phyloP scores from a whole-genome alignment of 2,329 filamentous ascomycete species.

The Ophiocordyceps camponoti-leonardi region DNA sequence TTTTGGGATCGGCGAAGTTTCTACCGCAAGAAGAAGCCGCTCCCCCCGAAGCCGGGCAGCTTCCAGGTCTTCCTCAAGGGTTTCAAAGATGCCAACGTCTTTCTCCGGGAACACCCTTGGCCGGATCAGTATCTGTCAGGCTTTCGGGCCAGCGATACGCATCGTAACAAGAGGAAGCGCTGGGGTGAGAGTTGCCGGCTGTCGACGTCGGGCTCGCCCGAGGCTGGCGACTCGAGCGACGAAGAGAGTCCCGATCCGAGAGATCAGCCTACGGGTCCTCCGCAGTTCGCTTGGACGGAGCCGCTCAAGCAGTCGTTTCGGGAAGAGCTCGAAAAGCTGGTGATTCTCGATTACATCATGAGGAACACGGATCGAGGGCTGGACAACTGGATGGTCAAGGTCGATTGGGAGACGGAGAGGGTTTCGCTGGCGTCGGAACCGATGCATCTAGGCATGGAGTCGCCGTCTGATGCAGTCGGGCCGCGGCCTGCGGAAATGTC shows the following conservation, averaged over 20 bases:
- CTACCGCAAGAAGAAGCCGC: slow-evolving; percentile 69
- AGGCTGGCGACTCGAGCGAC: slow-evolving; percentile 49
- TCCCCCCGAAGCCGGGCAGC: slow-evolving; percentile 83
- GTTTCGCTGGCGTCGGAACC: slow-evolving; percentile 80
- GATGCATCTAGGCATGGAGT: slow-evolving; percentile 45
- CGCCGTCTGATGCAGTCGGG: slow-evolving; percentile 22
- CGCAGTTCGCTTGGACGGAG: slow-evolving; percentile 73
- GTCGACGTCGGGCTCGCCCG: slow-evolving; percentile 25
- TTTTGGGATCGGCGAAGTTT: slow-evolving; percentile 89
- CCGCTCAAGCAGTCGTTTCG: slow-evolving; percentile 77
- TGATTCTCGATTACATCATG: slow-evolving; percentile 98
- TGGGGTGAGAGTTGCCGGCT: slow-evolving; percentile 79
- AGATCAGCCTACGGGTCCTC: slow-evolving; percentile 31
- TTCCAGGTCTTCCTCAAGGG: slow-evolving; percentile 97
- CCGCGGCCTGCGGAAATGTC: slow-evolving; percentile 43
- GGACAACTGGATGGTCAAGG: slow-evolving; percentile 99
- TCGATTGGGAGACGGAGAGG: slow-evolving; percentile 68
- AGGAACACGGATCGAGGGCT: slow-evolving; percentile 90
- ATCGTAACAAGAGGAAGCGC: slow-evolving; percentile 48
- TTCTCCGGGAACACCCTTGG: slow-evolving; percentile 90
- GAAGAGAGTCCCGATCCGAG: slow-evolving; percentile 28
- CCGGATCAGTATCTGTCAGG: slow-evolving; percentile 69
- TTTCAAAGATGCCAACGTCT: slow-evolving; percentile 92
- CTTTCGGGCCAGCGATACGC: slow-evolving; percentile 50
- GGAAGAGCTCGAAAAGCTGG: slow-evolving; percentile 90